Conservation (phyloP, 257 asterid species). For the Nicotiana paniculata region DNA sequence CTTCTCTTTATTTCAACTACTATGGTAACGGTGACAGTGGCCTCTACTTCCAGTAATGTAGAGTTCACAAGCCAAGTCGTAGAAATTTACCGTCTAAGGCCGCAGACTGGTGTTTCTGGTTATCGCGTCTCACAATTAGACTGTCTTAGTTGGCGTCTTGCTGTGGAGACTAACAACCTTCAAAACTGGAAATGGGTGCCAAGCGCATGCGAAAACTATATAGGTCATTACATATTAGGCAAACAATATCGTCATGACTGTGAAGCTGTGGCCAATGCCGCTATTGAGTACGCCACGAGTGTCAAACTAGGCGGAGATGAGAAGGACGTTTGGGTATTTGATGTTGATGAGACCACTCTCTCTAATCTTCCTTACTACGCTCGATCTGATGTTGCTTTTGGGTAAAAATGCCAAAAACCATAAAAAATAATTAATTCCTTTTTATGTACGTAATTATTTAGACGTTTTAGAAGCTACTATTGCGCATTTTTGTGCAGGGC, state of each 20-base stretch:
- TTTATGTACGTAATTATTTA: neutral
- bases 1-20: too few relatives aligned
- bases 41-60: neutral
- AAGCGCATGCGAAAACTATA: conserved; percentile 33
- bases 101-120: conserved; percentile 29
- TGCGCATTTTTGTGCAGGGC: conserved; percentile 30
- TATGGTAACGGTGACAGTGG: too few relatives aligned
- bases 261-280: conserved; percentile 32
- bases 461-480: neutral
- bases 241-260: conserved; percentile 50
- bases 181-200: conserved; percentile 40
- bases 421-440: too few relatives aligned
- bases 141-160: conserved; percentile 76
- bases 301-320: conserved; percentile 27
- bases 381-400: conserved; percentile 35
- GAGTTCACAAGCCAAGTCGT: neutral
- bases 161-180: conserved; percentile 54
- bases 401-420: conserved; percentile 15
- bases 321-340: conserved; percentile 43
- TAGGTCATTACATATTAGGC: conserved; percentile 60
- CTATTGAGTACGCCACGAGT: conserved; percentile 36
- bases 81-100: conserved; percentile 41
- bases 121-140: conserved; percentile 20
- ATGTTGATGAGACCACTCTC: conserved; percentile 43
- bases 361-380: conserved; percentile 39